Conservation (phyloP, 495 filamentous ascomycete species). For the Clohesyomyces aquaticus region DNA sequence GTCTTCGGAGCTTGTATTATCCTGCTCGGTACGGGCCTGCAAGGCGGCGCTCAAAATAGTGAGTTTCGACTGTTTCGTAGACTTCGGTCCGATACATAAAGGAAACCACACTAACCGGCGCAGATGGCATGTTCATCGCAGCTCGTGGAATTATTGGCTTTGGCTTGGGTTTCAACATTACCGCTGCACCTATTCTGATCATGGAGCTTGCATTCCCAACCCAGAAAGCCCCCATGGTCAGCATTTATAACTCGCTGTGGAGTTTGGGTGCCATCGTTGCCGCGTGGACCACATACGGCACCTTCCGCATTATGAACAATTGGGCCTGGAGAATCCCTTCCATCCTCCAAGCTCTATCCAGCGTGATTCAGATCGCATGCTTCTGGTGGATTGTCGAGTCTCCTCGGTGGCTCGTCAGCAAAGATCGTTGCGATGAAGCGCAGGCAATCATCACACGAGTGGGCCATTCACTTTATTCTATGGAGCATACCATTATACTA, state of each 20-base stretch:
- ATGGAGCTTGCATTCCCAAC: slow-evolving; percentile 67
- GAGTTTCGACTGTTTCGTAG: slow-evolving; percentile 17
- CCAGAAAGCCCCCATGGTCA: slow-evolving; percentile 64
- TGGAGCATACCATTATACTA: neutral
- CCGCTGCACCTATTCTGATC: slow-evolving; percentile 63
- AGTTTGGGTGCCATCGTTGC: slow-evolving; percentile 57
- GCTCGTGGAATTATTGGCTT: slow-evolving; percentile 53
- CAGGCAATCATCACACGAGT: slow-evolving; percentile 58
- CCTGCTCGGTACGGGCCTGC: slow-evolving; percentile 59
- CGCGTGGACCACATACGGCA: slow-evolving; percentile 56
- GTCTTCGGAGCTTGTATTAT: slow-evolving; percentile 64
- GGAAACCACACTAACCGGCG: neutral
- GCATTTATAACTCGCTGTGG: slow-evolving; percentile 67
- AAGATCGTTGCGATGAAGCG: slow-evolving; percentile 65
- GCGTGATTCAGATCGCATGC: slow-evolving; percentile 52
- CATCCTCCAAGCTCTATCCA: slow-evolving; percentile 54
- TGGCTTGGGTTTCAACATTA: slow-evolving; percentile 60
- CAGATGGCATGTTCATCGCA: slow-evolving; percentile 36
- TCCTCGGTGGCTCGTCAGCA: slow-evolving; percentile 56
- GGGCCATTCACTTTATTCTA: neutral
- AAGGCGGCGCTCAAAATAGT: slow-evolving; percentile 54
- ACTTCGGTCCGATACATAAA: neutral
- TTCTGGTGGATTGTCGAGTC: slow-evolving; percentile 63
- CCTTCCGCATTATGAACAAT: slow-evolving; percentile 49
- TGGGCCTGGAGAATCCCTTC: slow-evolving; percentile 59